Evolutionary conservation across 148 eudicot species (phyloP), one percentile per base, ranked within the genome.

Genomic region (Mesembryanthemum crystallinum): DNA sequence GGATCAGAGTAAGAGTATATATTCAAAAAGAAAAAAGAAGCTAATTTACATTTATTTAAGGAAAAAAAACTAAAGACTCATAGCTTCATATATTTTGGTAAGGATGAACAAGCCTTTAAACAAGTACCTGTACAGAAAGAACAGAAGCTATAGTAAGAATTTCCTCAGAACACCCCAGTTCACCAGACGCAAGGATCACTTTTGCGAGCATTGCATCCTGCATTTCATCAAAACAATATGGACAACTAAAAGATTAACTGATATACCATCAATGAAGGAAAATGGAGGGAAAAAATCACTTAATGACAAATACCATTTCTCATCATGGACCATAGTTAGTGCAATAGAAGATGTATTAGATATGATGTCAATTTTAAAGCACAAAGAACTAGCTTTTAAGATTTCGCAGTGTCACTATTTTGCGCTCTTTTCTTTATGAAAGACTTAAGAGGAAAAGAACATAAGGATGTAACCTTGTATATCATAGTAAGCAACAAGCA

Each of bases 131-230:
- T 63, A 92, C 75, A 68, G 98, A 95, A 73, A 95, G 92, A 77
- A 84, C 77, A 71, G 99, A 90, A 78, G 98, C 94, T 71, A 95
- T 83, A 54, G 99, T 95, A 72, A 95, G 86, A 73, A 87, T 86
- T 86, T 95, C 99, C 77, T 95, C 98, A 27, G 99, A 89, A 79
- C 99, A 95, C 60, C 94, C 94, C 52, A 87, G 82, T 65, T 89
- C 85, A 51, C 82, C 83, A 72, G 99, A 91, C 67, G 90, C 97
- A 80, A 95, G 82, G 69, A 95, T 91, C 87, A 84, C 92, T 79
- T 92, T 96, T 52, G 99, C 89, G 65, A 96, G 82, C 98, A 96
- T 91, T 28, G 99, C 94, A 71, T 92, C 99, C 99, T 96, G 80
- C 79, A 80, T 55, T 47, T 51, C 59, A 42, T 51, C 2, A 30